These are phyloP conservation scores for Orobanche coerulescens DNA, from an alignment of 257 asterid genomes.

Conservation along the genomic window DNA sequence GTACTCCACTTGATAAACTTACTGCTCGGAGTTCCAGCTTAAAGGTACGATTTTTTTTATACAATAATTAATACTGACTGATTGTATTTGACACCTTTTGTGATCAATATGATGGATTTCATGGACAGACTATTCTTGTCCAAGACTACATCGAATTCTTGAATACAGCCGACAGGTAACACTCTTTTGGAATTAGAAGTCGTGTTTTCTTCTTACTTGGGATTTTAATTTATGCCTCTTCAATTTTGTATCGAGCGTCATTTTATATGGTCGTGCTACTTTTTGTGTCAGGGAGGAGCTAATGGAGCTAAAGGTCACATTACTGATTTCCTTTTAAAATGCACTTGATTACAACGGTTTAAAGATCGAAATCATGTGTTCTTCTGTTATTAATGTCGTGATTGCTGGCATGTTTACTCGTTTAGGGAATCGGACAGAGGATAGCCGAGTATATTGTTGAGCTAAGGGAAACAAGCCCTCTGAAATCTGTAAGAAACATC, in stretches of 20 bases:
- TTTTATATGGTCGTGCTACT: conserved; percentile 11
- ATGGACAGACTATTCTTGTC: conserved; percentile 56
- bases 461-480: conserved; percentile 66
- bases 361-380: neutral
- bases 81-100: neutral
- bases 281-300: conserved; percentile 57
- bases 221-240: conserved; percentile 1
- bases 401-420: neutral
- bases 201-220: neutral
- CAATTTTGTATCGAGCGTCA: neutral
- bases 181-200: neutral
- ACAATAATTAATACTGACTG: neutral
- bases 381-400: neutral
- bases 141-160: conserved; percentile 67
- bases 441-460: conserved; percentile 68
- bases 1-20: conserved; percentile 65
- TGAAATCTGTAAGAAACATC: conserved; percentile 52
- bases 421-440: conserved; percentile 82
- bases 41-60: conserved; percentile 41
- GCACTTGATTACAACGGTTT: neutral
- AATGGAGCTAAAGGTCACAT: conserved; percentile 54
- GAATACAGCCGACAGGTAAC: conserved; percentile 73
- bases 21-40: conserved; percentile 47
- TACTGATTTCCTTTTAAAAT: neutral
- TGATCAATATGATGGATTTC: conserved; percentile 16